Base-by-base conservation (phyloP, 1,284 basidiomycete species). In the Pulchroboletus neoregius region DNA sequence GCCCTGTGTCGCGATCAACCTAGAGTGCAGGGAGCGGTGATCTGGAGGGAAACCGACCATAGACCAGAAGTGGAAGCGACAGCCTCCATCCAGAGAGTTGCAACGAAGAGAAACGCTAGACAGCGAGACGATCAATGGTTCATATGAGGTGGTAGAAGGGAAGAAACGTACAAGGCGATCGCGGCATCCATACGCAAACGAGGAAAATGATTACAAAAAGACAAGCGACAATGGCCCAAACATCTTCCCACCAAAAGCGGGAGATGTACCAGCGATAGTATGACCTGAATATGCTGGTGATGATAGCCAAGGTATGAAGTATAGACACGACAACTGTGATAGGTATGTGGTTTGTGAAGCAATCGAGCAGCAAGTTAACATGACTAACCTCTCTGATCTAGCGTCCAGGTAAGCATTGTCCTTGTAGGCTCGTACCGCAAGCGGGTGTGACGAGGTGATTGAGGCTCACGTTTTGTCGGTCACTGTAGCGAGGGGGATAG, bases 201-300 rank as follows among this genome's bases (percentile, higher is more conserved):
- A 36, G n/a, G 31, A 30, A 42, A 22, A 12, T n/a, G 9, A 53
- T 13, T 11, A 40, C 33, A 23, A 39, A 9, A 16, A 52, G 6
- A 34, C 48, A 22, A 24, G 43, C 40, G 2, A 51, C 5, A 3
- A 8, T 30, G n/a, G 39, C 49, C 48, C 49, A 55, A 12, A 33
- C 7, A 22, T 53, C 53, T 32, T 52, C 43, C 35, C 48, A 51
- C 24, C 39, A 35, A 26, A 28, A 42, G 9, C 31, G 31, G 11
- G 34, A 41, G 7, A 39, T 45, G 12, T 41, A 23, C 31, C 42
- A 51, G 7, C 52, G 48, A 26, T 54, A 51, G 10, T 15, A 28
- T 7, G 23, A 18, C 42, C 48, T 54, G 18, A 39, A 46, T 13
- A 18, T 15, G 1, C 28, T 20, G 5, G 31, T 50, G 26, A 23